Evolutionary conservation across 345 rosid genomes (phyloP), one percentile per base, ranked within the genome.

Genomic region (Eucalyptus dawsonii): DNA sequence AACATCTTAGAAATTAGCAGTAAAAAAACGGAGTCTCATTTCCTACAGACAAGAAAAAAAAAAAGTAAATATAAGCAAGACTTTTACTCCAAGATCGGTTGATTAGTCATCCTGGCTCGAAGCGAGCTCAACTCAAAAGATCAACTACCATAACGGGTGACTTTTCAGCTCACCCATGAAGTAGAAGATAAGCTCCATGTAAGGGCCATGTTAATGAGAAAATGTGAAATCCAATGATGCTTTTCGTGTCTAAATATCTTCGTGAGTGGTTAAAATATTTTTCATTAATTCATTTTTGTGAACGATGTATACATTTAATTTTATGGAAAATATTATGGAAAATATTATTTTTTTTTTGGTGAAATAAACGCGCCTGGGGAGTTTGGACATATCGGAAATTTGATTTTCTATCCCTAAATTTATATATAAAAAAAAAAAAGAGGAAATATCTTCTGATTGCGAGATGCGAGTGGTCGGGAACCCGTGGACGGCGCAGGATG

Each of bases 311-410:
- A 22, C 11, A 3, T 9, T 56, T 56, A 56, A 10, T 34, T 53
- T 19, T 53, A 53, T 0, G 11, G 5, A 8, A 19, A 53, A 53
- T 19, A 53, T 53, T 19, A 53, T 17, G 9, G 1, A 31, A 69
- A 67, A 8, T 31, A 67, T 69, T 34, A 34, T 31, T 16, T 1
- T 69, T 17, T 69, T 1, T 42, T 42, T 42, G 2, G 1, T 1
- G 21, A 67, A n/a, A 16, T 8, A 51, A 51, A 51, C 9, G 1
- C 2, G 4, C 9, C 22, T 7, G 0, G 22, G 0, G 54, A 51
- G 40, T 31, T 31, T 8, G 22, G 80, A 31, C 6, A 8, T 15
- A 8, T 1, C 1, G 22, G 5, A 31, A 67, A 31, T 31, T 69
- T 4, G 22, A 69, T 60, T 31, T n/a, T 67, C 42, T 31, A 31